Conservation (phyloP, 2,329 filamentous ascomycete species). For the Xylariaceae sp. region DNA sequence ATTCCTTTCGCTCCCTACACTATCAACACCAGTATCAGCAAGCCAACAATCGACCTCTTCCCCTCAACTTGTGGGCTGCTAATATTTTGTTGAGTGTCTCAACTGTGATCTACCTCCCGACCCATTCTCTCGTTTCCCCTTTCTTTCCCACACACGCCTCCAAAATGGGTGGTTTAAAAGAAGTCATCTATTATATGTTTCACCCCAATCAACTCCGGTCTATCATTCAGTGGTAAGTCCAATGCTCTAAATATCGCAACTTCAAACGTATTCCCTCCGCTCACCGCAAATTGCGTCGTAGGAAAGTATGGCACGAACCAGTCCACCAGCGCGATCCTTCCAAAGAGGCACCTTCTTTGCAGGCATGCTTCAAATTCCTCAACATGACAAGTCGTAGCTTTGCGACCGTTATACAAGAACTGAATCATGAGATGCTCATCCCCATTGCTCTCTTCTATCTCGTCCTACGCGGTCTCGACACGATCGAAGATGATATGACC, state of each 20-base stretch:
- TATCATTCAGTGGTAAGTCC: conserved; percentile 77
- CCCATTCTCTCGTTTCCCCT: not conserved
- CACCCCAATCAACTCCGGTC: conserved; percentile 74
- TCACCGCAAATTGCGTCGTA: conserved; percentile 33
- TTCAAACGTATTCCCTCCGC: not conserved
- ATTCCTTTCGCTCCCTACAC: not conserved
- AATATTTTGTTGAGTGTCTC: not conserved
- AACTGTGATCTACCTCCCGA: not conserved
- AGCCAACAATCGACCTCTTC: not conserved
- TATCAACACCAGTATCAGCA: not conserved
- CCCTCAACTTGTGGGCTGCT: not conserved
- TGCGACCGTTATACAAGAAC: conserved; percentile 85
- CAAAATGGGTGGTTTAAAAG: conserved; percentile 47
- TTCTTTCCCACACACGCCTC: not conserved
- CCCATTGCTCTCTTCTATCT: conserved; percentile 92
- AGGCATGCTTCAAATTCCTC: conserved; percentile 81
- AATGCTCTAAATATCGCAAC: not conserved
- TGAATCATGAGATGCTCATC: conserved; percentile 88
- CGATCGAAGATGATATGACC: conserved; percentile 98
- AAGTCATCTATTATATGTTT: conserved; percentile 63
- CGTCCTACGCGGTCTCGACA: conserved; percentile 84
- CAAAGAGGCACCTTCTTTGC: conserved; percentile 68
- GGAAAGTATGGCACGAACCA: conserved; percentile 95
- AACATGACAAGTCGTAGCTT: conserved; percentile 90
- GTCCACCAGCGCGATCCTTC: conserved; percentile 75